Conservation (phyloP, 148 eudicot genomes). For the Euryodendron excelsum region DNA sequence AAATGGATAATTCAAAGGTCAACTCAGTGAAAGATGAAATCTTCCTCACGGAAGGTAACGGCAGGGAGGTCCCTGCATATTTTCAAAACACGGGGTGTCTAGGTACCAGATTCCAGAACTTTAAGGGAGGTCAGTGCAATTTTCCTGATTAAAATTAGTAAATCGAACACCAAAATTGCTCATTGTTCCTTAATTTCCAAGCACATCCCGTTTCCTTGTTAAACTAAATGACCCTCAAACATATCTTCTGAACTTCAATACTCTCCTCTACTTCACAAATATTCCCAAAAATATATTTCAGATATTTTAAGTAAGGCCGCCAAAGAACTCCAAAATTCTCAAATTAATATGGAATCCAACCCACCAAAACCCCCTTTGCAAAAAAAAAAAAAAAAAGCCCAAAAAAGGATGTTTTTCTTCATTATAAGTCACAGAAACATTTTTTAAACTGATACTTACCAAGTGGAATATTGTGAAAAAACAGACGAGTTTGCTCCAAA, state of each 20-base stretch:
- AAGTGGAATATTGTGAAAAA: conserved; percentile 79
- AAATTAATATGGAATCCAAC: too few relatives aligned
- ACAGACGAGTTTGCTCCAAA: conserved; percentile 89
- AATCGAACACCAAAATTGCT: too few relatives aligned
- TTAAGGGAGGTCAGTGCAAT: too few relatives aligned
- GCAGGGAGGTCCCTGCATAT: too few relatives aligned
- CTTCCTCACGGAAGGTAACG: too few relatives aligned
- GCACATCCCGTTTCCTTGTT: background rate
- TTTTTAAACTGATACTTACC: conserved; percentile 41
- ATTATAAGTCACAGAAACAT: background rate
- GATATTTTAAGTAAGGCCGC: background rate
- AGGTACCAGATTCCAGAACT: too few relatives aligned
- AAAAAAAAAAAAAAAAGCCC: background rate
- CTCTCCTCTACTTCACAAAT: background rate
- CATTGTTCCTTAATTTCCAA: too few relatives aligned
- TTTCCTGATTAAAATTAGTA: too few relatives aligned
- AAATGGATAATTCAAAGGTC: too few relatives aligned
- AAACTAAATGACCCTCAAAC: background rate
- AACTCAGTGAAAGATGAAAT: too few relatives aligned
- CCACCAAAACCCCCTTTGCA: background rate
- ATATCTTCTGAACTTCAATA: background rate
- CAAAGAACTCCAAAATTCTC: too few relatives aligned
- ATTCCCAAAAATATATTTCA: background rate
- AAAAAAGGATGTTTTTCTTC: background rate
- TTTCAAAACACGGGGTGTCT: too few relatives aligned